Evolutionary conservation across 441 rosid species (phyloP), one percentile per base, ranked within the genome.

Genomic region (Sinapis alba): DNA sequence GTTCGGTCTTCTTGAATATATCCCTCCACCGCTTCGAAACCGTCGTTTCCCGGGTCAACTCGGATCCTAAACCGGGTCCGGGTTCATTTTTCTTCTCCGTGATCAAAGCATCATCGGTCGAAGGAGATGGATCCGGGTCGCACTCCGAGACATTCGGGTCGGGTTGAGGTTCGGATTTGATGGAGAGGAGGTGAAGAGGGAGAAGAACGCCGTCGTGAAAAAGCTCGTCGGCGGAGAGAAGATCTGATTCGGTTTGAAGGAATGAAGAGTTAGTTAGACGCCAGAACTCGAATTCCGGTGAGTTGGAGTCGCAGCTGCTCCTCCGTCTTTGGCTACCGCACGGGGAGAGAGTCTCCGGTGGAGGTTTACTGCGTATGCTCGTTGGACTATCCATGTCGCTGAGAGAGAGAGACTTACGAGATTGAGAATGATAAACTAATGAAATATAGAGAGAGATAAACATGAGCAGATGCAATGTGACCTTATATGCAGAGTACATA

Each of bases 281-380:
- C 90, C 95, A 87, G 82, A 92, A 94, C 85, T 92, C 97, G 73
- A 94, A 94, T 77, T 92, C 98, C 5, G 97, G 95, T 6, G 96
- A 87, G 77, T 81, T 86, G 13, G 87, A 79, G 66, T 72, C 81
- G 78, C 78, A 67, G 83, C 85, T 78, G 24, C 76, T 65, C 30
- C 85, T 78, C 19, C 84, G 80, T 58, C 83, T 67, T 21, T 79
- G 79, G 59, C 80, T 79, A 72, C 80, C 74, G 62, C 81, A 77
- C 0, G 86, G 75, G 15, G 86, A 76, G 10, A 84, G 84, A 57
- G n/a, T 64, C 56, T 36, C 71, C 24, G 84, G 81, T 34, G 73
- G 73, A 23, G 71, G 73, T 27, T 68, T 70, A 73, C 54, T n/a
- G 6, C 58, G 80, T 19, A 74, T 57, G 47, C 64, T 45, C 66